A percentile compares a stretch with the other conserved stretches of the same genome.
Evolutionary conservation across 2,329 filamentous ascomycete genomes (phyloP).

Genomic region (Pestalotiopsis sp.): DNA sequence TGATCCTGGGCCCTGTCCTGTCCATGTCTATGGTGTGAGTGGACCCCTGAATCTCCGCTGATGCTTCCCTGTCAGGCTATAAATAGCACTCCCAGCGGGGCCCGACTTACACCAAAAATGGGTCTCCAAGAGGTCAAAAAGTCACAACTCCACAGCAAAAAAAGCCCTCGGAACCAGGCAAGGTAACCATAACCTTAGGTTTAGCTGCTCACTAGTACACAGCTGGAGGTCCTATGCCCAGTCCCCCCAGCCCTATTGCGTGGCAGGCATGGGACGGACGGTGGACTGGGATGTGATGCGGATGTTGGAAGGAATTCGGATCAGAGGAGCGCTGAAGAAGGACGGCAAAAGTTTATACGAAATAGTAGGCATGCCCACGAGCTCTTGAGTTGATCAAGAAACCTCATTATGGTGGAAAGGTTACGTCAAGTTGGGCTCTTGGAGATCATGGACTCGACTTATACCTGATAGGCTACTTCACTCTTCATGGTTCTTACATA

Average conservation of each 20-base stretch:
- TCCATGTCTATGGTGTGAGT: slow-evolving; percentile 1
- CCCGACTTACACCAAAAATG: neutral
- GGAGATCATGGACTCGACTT: no score
- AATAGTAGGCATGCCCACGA: neutral
- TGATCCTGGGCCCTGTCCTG: neutral
- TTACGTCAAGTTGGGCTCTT: neutral
- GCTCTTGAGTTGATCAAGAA: neutral
- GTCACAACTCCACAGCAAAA: neutral
- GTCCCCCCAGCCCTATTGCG: neutral
- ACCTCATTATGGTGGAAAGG: neutral
- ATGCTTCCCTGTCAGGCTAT: slow-evolving; percentile 2
- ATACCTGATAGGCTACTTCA: no score
- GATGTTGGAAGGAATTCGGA: neutral
- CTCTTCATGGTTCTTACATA: no score
- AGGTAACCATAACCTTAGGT: neutral
- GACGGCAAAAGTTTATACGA: neutral
- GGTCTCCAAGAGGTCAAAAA: neutral
- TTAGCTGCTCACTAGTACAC: neutral
- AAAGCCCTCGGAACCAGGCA: neutral
- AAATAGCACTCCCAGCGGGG: neutral
- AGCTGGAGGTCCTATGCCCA: neutral
- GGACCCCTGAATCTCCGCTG: neutral
- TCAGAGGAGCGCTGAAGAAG: neutral
- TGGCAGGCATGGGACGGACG: neutral
- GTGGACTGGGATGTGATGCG: neutral